These are phyloP conservation scores for Ophiostoma novo-ulmi DNA, from an alignment of 2,329 filamentous ascomycete species.

Conservation along the genomic window DNA sequence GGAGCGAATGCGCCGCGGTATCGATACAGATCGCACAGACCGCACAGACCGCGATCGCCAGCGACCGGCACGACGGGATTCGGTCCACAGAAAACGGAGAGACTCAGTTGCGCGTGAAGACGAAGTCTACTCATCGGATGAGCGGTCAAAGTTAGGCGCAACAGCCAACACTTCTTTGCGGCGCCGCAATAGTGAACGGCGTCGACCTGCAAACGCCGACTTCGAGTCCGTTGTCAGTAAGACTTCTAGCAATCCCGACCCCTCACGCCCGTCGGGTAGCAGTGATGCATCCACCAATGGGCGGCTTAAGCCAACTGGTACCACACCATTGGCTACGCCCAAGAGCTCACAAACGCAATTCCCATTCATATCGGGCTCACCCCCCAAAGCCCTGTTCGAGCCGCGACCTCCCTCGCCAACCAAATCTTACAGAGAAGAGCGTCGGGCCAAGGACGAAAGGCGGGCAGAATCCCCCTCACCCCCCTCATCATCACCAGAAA, in stretches of 20 bases:
- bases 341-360: constrained; percentile 27
- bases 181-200: constrained; percentile 32
- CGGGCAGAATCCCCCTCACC: constrained; percentile 32
- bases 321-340: constrained; percentile 36
- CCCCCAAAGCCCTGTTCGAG: constrained; percentile 15
- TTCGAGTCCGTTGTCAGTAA: constrained; percentile 30
- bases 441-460: constrained; percentile 27
- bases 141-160: constrained; percentile 33
- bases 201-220: constrained; percentile 37
- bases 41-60: constrained; percentile 18
- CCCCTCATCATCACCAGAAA: constrained; percentile 32
- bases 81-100: constrained; percentile 29
- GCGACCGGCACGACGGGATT: constrained; percentile 31
- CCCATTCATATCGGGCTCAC: constrained; percentile 1
- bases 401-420: constrained; percentile 15
- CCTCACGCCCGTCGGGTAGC: constrained; percentile 26
- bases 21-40: background rate
- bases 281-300: constrained; percentile 22
- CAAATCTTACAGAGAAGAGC: constrained; percentile 18
- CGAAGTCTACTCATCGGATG: constrained; percentile 40
- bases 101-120: constrained; percentile 30
- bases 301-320: constrained; percentile 35
- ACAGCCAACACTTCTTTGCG: constrained; percentile 20
- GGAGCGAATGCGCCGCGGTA: background rate
- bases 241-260: constrained; percentile 17